A percentile compares a stretch with the other conserved stretches of the same genome.
Conservation (phyloP, 177 flowering plant genomes). For the Vitis hybrid region DNA sequence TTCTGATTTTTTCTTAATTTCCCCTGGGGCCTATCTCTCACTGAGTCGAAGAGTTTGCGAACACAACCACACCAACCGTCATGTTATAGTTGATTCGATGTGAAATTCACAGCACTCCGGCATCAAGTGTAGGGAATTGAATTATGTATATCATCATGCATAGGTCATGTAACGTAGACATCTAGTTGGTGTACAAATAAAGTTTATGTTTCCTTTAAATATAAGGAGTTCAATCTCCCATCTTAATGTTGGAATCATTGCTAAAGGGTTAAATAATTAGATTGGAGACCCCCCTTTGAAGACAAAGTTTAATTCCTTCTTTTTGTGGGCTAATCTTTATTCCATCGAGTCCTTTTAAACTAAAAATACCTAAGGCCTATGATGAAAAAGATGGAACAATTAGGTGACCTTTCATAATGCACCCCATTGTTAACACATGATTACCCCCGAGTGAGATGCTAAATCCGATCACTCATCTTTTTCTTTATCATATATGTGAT, state of each 20-base stretch:
- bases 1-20: no score
- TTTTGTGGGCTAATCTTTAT: background rate
- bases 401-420: background rate
- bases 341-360: background rate
- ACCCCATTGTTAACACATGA: constrained; percentile 2
- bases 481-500: background rate
- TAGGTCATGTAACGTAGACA: no score
- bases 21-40: no score
- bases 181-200: no score
- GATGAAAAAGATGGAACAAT: background rate
- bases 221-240: no score
- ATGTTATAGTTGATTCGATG: background rate
- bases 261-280: no score
- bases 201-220: no score
- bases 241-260: no score
- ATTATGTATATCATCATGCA: background rate
- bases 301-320: background rate
- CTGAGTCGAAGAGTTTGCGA: no score
- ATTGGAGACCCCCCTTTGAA: no score
- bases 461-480: background rate
- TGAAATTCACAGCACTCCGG: background rate
- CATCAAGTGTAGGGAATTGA: background rate
- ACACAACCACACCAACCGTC: no score
- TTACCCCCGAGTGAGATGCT: background rate
- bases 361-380: background rate